Percentiles rank a stretch among this genome's conserved stretches.
These are phyloP conservation scores for Aphanomyces invadans DNA, from an alignment of 352 stramenopile genomes.

Conservation along the genomic window DNA sequence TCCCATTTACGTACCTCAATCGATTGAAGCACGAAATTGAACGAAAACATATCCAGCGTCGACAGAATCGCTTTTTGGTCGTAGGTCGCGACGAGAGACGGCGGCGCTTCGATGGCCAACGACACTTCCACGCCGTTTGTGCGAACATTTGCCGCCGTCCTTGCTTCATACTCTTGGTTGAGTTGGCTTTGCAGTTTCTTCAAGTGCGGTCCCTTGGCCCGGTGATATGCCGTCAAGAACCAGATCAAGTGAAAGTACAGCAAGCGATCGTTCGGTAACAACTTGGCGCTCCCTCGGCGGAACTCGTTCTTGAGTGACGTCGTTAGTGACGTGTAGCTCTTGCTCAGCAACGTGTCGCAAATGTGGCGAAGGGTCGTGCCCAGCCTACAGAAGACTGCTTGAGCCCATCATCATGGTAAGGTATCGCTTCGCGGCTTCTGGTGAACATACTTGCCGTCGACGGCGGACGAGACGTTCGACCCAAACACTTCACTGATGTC, in stretches of 20 bases:
- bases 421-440: background rate
- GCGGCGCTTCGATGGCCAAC: conserved; percentile 44
- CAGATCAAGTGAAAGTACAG: conserved; percentile 84
- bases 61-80: conserved; percentile 77
- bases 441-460: conserved; percentile 6
- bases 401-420: conserved; percentile 12
- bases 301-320: conserved; percentile 85
- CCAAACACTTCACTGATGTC: conserved; percentile 77
- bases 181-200: conserved; percentile 61
- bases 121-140: conserved; percentile 46
- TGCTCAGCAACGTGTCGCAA: conserved; percentile 60
- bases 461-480: conserved; percentile 35
- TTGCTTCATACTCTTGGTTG: conserved; percentile 45
- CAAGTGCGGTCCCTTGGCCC: conserved; percentile 59
- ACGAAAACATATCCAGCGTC: conserved; percentile 86
- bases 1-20: conserved; percentile 50
- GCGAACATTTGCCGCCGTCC: conserved; percentile 41
- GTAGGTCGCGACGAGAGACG: conserved; percentile 35
- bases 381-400: no score
- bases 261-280: conserved; percentile 76
- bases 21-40: conserved; percentile 85
- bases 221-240: conserved; percentile 79
- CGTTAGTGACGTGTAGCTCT: conserved; percentile 79
- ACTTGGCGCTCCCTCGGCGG: conserved; percentile 67
- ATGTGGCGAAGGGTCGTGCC: conserved; percentile 48